Evolutionary conservation across 1,284 basidiomycete genomes (phyloP).

Genomic region (Rhodotorula glutinis): DNA sequence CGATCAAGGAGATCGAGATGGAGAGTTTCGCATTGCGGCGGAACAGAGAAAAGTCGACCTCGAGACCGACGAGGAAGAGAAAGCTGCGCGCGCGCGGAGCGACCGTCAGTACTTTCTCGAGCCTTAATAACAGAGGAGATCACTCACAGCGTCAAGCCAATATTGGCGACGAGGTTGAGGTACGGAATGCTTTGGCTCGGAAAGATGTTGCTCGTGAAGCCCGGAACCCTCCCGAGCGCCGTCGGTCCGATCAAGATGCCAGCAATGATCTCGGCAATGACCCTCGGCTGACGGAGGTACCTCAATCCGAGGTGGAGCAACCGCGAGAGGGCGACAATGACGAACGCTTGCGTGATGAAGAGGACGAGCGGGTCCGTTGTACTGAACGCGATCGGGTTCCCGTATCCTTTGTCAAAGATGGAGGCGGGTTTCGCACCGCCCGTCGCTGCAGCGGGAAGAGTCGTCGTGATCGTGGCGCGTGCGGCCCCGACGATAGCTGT

Average conservation of each 20-base stretch:
- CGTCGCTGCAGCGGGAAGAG: slow-evolving; percentile 8
- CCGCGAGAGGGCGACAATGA: slow-evolving; percentile 50
- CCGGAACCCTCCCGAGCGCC: slow-evolving; percentile 67
- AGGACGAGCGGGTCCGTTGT: slow-evolving; percentile 35
- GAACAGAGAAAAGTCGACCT: slow-evolving; percentile 78
- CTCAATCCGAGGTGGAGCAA: slow-evolving; percentile 46
- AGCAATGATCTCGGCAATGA: slow-evolving; percentile 52
- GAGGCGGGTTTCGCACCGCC: slow-evolving; percentile 20
- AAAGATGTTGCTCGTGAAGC: slow-evolving; percentile 79
- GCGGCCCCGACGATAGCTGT: slow-evolving; percentile 29
- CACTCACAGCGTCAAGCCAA: slow-evolving; percentile 60
- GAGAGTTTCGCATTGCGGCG: slow-evolving; percentile 40
- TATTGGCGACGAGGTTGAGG: slow-evolving; percentile 83
- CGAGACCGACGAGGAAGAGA: slow-evolving; percentile 67
- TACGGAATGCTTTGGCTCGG: slow-evolving; percentile 67
- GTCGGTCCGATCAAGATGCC: slow-evolving; percentile 48
- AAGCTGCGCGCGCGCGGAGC: slow-evolving; percentile 49
- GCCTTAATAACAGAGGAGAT: too few relatives aligned
- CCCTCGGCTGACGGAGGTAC: slow-evolving; percentile 48
- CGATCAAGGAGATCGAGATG: slow-evolving; percentile 56
- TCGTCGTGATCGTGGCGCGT: slow-evolving; percentile 17
- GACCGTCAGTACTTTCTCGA: too few relatives aligned
- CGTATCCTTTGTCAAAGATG: slow-evolving; percentile 32
- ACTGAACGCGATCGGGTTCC: slow-evolving; percentile 23
- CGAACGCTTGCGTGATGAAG: slow-evolving; percentile 44